Base-by-base conservation (phyloP, 192 early-diverging fungal genomes). In the Linnemannia zychae region DNA sequence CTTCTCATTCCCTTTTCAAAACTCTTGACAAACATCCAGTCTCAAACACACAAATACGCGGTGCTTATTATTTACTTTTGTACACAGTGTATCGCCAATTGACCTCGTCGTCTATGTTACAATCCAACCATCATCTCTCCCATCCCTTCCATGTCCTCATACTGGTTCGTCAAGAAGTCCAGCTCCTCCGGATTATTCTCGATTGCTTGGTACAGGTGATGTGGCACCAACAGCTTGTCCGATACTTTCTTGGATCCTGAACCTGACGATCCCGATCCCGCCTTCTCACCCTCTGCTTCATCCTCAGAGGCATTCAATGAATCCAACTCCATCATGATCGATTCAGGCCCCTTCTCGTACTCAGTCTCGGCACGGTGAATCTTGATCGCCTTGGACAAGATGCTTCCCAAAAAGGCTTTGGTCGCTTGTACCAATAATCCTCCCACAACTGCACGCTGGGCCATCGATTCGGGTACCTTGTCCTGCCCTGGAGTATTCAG, bases 171-270 rank as follows among this genome's bases (percentile, higher is more conserved):
- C 37, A 91, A 76, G 66, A 91, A 91, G 31, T 91, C 90, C 28
- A 85, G 48, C 60, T 88, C 86, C 36, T 90, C 72, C 0, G 85
- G 87, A 66, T 89, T 78, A 24, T 57, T 48, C 38, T 88, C 86
- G 28, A 89, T 44, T 13, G 90, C 87, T 67, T 88, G 90, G 72
- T 92, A 89, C 44, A 92, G 48, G 76, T 92, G 91, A 70, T 91
- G 82, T 22, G 91, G 91, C 13, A 89, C 86, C 63, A 92, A 66
- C 24, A 92, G 68, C 50, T 91, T 91, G 28, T 79, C 74, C 18
- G 74, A 69, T 0, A 85, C 77, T 34, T 85, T 79, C 15, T 37
- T 68, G 24, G 20, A 31, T 65, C 53, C 52, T 3, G 20, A 48
- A 2, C 2, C 50, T 34, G n/a, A n/a, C 13, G 53, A 40, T 3